A percentile compares a stretch with the other conserved stretches of the same genome.
Conservation (phyloP, 1,284 basidiomycete species). For the Coriolopsis trogii region DNA sequence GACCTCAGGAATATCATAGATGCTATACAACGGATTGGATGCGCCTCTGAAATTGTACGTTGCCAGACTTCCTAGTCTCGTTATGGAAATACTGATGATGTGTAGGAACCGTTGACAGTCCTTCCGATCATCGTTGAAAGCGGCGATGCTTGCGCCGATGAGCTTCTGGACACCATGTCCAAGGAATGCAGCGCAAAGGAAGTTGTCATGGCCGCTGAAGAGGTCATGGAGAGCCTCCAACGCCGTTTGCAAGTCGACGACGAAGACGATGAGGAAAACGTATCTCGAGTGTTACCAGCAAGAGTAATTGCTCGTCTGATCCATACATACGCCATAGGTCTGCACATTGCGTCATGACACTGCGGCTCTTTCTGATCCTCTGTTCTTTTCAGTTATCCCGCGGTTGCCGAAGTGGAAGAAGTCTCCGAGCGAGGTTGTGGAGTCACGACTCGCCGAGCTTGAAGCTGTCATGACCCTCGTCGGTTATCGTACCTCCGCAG, state of each 20-base stretch:
- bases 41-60: slow-evolving; percentile 29
- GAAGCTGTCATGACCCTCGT: slow-evolving; percentile 35
- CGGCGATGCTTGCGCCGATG: slow-evolving; percentile 39
- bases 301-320: slow-evolving; percentile 42
- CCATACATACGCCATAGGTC: slow-evolving; percentile 44
- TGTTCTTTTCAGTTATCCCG: slow-evolving; percentile 45
- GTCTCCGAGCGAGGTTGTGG: slow-evolving; percentile 30
- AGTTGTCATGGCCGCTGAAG: slow-evolving; percentile 61
- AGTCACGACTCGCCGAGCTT: slow-evolving; percentile 47
- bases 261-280: slow-evolving; percentile 33
- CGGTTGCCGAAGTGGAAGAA: slow-evolving; percentile 37
- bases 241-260: slow-evolving; percentile 31
- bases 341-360: slow-evolving; percentile 12
- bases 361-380: neutral
- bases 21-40: slow-evolving; percentile 22
- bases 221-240: slow-evolving; percentile 53
- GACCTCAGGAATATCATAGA: slow-evolving; percentile 22
- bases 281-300: slow-evolving; percentile 22
- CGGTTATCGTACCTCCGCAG: slow-evolving; percentile 28
- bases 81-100: neutral
- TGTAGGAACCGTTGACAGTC: slow-evolving; percentile 54
- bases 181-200: slow-evolving; percentile 58
- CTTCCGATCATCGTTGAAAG: slow-evolving; percentile 49
- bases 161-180: slow-evolving; percentile 48
- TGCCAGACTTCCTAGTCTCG: neutral